phyloP scores from a whole-genome alignment of 306 rosid species.

The Trifolium dubium region DNA sequence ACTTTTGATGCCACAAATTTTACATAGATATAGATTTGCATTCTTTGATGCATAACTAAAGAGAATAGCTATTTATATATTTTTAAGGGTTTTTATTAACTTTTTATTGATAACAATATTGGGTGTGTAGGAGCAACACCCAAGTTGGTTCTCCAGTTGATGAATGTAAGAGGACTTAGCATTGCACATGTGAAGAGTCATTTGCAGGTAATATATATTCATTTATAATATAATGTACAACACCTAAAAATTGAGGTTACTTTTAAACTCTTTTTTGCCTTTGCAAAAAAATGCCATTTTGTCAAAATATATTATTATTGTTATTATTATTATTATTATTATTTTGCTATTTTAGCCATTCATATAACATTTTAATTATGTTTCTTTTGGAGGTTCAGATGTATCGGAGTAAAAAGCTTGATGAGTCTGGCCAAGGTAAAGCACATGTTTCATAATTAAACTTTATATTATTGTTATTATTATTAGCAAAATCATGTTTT shows the following conservation, averaged over 20 bases:
- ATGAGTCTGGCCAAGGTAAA: constrained; percentile 84
- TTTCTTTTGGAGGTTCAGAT: constrained; percentile 52
- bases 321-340: too few species aligned
- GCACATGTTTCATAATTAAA: neutral
- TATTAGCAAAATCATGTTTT: constrained; percentile 22
- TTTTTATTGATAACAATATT: neutral
- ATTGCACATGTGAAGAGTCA: constrained; percentile 96
- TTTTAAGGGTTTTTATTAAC: constrained; percentile 12
- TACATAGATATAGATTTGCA: neutral
- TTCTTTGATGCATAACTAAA: neutral
- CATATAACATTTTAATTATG: neutral
- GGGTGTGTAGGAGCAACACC: constrained; percentile 83
- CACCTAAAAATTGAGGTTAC: neutral
- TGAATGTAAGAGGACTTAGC: constrained; percentile 92
- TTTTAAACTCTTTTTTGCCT: too few species aligned
- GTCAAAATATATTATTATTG: too few species aligned
- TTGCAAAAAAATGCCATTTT: too few species aligned
- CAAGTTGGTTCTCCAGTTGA: constrained; percentile 81
- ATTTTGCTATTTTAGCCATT: neutral
- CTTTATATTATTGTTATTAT: neutral
- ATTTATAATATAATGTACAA: neutral
- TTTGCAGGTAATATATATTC: constrained; percentile 64
- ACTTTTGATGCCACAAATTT: neutral
- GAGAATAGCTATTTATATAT: neutral
- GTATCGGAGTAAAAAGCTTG: constrained; percentile 93